phyloP scores from a whole-genome alignment of 2,329 filamentous ascomycete species.

The Exophiala aquamarina region DNA sequence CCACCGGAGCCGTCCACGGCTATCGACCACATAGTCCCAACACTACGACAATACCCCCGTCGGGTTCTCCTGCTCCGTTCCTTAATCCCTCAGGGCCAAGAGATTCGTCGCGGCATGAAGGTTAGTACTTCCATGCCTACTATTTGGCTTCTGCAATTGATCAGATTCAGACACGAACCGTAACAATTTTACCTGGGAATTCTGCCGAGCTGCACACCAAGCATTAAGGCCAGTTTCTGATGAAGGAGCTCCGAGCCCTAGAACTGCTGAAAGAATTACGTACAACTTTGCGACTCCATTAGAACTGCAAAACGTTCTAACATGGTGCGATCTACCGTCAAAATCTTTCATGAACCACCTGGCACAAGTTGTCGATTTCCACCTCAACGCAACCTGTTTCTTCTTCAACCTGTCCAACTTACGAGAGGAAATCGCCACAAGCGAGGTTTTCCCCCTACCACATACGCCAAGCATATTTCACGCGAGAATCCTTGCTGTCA shows the following conservation, averaged over 20 bases:
- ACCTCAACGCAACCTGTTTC: conserved; percentile 5
- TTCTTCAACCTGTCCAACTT: conserved; percentile 4
- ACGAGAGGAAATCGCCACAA: background rate
- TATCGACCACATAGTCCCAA: too few species aligned
- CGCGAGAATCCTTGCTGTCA: conserved; percentile 3
- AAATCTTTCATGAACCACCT: conserved; percentile 10
- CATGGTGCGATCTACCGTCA: background rate
- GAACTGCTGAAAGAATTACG: too few species aligned
- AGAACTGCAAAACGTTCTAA: background rate
- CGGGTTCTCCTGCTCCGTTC: too few species aligned
- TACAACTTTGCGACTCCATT: background rate
- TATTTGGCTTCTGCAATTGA: background rate
- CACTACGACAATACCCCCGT: too few species aligned
- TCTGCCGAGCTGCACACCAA: background rate
- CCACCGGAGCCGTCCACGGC: too few species aligned
- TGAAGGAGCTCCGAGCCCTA: too few species aligned
- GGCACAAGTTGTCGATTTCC: conserved; percentile 10
- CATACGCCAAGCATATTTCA: background rate
- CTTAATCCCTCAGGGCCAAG: too few species aligned
- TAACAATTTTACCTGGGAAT: background rate
- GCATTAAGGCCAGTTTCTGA: background rate
- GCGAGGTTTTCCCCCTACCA: background rate
- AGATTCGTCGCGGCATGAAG: too few species aligned
- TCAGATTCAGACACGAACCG: background rate
- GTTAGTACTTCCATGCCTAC: background rate